phyloP scores from a whole-genome alignment of 164 flowering plant species.

The Nelumbo lutea region DNA sequence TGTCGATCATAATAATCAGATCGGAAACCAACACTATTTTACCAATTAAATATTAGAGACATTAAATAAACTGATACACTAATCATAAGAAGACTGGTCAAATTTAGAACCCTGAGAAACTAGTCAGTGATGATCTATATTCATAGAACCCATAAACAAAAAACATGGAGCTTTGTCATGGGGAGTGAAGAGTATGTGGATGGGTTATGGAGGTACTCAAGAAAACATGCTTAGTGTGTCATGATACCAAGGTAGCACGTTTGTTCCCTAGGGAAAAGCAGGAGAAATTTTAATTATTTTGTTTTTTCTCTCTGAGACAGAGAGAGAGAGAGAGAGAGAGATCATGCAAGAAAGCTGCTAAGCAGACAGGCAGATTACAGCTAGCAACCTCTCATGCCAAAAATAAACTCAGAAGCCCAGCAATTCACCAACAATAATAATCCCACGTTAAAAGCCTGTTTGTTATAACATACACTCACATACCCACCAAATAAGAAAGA shows the following conservation, averaged over 20 bases:
- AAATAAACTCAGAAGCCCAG: conserved; percentile 23
- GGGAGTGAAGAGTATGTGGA: conserved; percentile 7
- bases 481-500: neutral
- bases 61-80: neutral
- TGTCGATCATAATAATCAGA: conserved; percentile 16
- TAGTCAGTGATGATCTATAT: neutral
- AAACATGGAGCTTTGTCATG: conserved; percentile 19
- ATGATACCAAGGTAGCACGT: conserved; percentile 64
- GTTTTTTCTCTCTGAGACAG: neutral
- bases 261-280: conserved; percentile 49
- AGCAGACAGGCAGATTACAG: conserved; percentile 73
- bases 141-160: conserved; percentile 16
- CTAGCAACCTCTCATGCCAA: conserved; percentile 63
- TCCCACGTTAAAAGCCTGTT: conserved; percentile 19
- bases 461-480: conserved; percentile 6
- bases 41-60: no score
- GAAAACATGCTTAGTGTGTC: conserved; percentile 44
- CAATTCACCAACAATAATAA: conserved; percentile 22
- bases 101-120: neutral
- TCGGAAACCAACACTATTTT: conserved; percentile 6
- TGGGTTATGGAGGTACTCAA: conserved; percentile 19
- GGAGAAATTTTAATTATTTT: conserved; percentile 2
- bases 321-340: conserved; percentile 8
- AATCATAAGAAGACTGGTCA: neutral
- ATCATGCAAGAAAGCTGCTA: conserved; percentile 91